phyloP scores from a whole-genome alignment of 164 flowering plant genomes.

The Kingdonia uniflora region DNA sequence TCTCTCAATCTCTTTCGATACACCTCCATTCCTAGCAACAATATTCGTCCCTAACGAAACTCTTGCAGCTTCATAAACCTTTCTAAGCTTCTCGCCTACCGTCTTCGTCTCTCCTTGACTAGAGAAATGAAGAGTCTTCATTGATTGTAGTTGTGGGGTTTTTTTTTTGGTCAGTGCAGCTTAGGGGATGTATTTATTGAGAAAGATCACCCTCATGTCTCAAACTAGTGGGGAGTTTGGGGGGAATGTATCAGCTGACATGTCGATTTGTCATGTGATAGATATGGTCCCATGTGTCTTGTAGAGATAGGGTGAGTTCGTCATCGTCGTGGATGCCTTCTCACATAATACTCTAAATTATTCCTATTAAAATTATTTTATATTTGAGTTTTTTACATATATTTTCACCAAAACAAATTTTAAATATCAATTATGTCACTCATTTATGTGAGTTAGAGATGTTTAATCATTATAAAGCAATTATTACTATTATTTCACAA shows the following conservation, averaged over 20 bases:
- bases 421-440: too few species aligned
- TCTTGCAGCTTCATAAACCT: conserved; percentile 17
- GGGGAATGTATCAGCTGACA: background rate
- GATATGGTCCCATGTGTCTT: background rate
- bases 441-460: too few species aligned
- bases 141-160: conserved; percentile 1
- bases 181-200: background rate
- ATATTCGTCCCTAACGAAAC: conserved; percentile 4
- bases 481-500: too few species aligned
- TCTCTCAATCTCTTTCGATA: conserved; percentile 22
- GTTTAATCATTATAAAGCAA: too few species aligned
- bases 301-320: background rate
- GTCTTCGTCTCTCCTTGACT: conserved; percentile 24
- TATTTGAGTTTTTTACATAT: too few species aligned
- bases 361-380: too few species aligned
- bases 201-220: background rate
- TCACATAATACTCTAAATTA: background rate
- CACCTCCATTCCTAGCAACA: conserved; percentile 1
- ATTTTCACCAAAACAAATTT: too few species aligned
- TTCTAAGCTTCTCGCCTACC: conserved; percentile 26
- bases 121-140: conserved; percentile 28
- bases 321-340: background rate
- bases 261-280: background rate
- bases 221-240: background rate
- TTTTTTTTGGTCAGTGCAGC: background rate